Conservation (phyloP, 768 basidiomycete species). For the Tylopilus sp. region DNA sequence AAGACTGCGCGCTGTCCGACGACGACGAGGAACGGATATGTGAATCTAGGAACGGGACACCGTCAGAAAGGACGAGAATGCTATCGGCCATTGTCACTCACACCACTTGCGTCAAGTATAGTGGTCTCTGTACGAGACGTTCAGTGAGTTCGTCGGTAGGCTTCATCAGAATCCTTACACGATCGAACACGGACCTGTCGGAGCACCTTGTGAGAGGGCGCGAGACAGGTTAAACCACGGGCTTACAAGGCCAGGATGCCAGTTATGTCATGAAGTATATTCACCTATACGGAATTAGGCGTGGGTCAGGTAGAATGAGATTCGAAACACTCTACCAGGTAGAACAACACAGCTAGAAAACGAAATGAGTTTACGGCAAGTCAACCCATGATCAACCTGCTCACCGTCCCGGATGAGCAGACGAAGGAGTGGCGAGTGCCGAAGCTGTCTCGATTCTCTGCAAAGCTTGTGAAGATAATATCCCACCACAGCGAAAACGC, state of each 20-base stretch:
- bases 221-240: neutral
- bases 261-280: neutral
- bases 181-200: neutral
- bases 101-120: neutral
- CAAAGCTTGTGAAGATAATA: constrained; percentile 1
- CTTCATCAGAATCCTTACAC: neutral
- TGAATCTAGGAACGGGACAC: neutral
- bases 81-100: neutral
- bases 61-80: neutral
- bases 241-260: constrained; percentile 4
- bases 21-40: constrained; percentile 4
- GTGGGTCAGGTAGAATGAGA: neutral
- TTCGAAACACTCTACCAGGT: neutral
- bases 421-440: neutral
- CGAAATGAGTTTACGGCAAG: neutral
- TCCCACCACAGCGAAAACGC: neutral
- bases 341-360: neutral
- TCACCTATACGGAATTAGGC: neutral
- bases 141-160: neutral
- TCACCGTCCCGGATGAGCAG: constrained; percentile 4
- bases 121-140: constrained; percentile 1
- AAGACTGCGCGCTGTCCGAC: constrained; percentile 16
- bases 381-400: neutral
- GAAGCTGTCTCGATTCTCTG: neutral
- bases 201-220: neutral